Evolutionary conservation across 805 yeast species (phyloP), one percentile per base, ranked within the genome.

Genomic region (Candida schatavii): DNA sequence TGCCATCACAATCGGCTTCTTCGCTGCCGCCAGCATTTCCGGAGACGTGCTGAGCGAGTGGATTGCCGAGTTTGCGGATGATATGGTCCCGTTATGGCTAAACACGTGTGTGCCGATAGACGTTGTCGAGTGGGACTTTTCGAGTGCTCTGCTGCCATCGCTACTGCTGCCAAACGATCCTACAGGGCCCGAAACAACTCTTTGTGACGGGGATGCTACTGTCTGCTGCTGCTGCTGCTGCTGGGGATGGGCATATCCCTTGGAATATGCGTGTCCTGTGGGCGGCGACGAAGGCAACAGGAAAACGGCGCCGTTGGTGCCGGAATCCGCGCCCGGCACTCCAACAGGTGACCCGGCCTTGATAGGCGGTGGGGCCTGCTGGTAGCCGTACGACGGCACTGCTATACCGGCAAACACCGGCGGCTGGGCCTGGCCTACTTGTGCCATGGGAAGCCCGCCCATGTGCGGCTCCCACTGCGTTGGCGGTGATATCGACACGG

Each of bases 41-140:
- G 74, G 74, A 19, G 66, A 58, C 4, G 70, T 64, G 44, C 62
- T 55, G 19, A 64, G 53, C 25, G 66, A 59, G 26, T 54, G 64
- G 29, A 46, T 34, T 4, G 61, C 49, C 10, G 63, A 55, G 43
- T 52, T 58, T 36, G 60, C 53, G 4, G 64, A 54, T 20, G 62
- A 58, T 9, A 45, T 38, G 22, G 56, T 52, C 30, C 55, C 52
- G 10, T 51, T 25, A 21, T 52, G 55, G 43, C 62, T 55, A 45
- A 65, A 63, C 21, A 62, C 45, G 27, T 37, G 40, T 6, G 62
- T 53, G 5, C 49, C 48, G 23, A 63, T 53, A 35, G 61, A 54
- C 2, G 65, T 49, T 26, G 57, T 52, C 35, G 63, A 55, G 31
- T 52, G 57, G 35, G 63, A 61, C 40, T 61, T 62, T 26, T 46